Evolutionary conservation across 768 basidiomycete genomes (phyloP).

Genomic region (Podaxis sp.): DNA sequence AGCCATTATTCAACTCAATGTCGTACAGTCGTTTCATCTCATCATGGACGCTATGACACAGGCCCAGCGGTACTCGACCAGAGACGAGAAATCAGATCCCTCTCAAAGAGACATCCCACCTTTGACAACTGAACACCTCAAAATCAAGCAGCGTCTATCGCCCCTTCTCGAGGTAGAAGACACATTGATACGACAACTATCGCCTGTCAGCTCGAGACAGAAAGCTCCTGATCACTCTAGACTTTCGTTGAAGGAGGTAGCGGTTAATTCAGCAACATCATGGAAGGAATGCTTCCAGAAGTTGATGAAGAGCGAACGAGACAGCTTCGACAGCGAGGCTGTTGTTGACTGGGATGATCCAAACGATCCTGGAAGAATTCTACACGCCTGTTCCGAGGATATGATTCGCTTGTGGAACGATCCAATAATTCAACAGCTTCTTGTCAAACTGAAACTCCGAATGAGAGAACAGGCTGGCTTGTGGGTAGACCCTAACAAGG

Average conservation of each 20-base stretch:
- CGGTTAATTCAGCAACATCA: constrained; percentile 49
- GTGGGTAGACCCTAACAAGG: constrained; percentile 37
- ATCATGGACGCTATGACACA: constrained; percentile 57
- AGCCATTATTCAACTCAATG: constrained; percentile 67
- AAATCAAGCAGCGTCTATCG: constrained; percentile 56
- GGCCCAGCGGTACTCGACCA: constrained; percentile 24
- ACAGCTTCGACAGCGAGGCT: neutral
- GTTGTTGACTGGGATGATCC: constrained; percentile 44
- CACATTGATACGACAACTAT: constrained; percentile 55
- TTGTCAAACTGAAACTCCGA: constrained; percentile 53
- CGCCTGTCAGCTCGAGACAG: constrained; percentile 43
- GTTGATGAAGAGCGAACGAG: neutral
- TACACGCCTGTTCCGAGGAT: constrained; percentile 61
- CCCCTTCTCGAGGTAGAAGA: constrained; percentile 66
- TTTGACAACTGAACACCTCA: constrained; percentile 45
- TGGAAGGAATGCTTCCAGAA: constrained; percentile 51
- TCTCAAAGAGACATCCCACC: constrained; percentile 28
- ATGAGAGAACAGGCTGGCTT: constrained; percentile 73
- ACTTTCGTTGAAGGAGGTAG: constrained; percentile 40
- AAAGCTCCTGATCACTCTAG: constrained; percentile 25
- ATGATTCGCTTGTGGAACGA: constrained; percentile 69
- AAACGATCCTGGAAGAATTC: constrained; percentile 55
- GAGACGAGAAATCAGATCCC: constrained; percentile 21
- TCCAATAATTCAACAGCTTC: constrained; percentile 46
- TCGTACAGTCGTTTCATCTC: constrained; percentile 65